A percentile compares a stretch with the other conserved stretches of the same genome.
These are phyloP conservation scores for Erodium moschatum DNA, from an alignment of 441 rosid species.

Conservation along the genomic window DNA sequence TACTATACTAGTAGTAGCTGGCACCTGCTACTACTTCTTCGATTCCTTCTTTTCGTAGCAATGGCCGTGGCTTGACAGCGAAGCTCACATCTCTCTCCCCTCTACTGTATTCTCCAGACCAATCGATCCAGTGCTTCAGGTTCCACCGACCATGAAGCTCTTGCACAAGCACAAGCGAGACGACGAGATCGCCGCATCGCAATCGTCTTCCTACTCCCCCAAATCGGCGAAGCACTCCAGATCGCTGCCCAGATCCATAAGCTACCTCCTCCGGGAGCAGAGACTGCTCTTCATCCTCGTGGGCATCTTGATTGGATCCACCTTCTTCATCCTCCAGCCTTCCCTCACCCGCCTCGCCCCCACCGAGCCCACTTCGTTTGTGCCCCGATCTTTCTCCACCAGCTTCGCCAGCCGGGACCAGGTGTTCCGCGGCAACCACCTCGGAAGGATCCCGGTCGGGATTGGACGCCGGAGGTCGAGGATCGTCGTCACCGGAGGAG, in stretches of 20 bases:
- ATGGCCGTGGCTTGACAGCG: not conserved
- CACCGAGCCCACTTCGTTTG: not conserved
- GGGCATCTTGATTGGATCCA: not conserved
- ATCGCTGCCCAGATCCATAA: not conserved
- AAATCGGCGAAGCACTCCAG: not conserved
- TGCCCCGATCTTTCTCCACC: not conserved
- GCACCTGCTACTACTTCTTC: too few relatives aligned
- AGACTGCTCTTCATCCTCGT: not conserved
- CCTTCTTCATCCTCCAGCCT: not conserved
- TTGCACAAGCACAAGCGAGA: slow-evolving; percentile 1
- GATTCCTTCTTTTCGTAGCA: not conserved
- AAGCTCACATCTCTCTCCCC: not conserved
- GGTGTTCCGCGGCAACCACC: not conserved
- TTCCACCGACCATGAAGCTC: not conserved
- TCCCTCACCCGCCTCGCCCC: not conserved
- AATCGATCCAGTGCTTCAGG: not conserved
- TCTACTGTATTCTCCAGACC: not conserved
- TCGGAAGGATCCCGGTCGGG: slow-evolving; percentile 49
- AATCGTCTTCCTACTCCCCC: not conserved
- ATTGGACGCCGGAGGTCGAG: slow-evolving; percentile 52
- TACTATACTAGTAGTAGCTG: too few relatives aligned
- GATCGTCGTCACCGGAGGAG: slow-evolving; percentile 88
- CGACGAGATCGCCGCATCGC: not conserved
- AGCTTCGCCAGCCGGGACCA: not conserved
- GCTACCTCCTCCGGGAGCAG: slow-evolving; percentile 3